phyloP scores from a whole-genome alignment of 139 green algal genomes.

The Nannochloris sp. region DNA sequence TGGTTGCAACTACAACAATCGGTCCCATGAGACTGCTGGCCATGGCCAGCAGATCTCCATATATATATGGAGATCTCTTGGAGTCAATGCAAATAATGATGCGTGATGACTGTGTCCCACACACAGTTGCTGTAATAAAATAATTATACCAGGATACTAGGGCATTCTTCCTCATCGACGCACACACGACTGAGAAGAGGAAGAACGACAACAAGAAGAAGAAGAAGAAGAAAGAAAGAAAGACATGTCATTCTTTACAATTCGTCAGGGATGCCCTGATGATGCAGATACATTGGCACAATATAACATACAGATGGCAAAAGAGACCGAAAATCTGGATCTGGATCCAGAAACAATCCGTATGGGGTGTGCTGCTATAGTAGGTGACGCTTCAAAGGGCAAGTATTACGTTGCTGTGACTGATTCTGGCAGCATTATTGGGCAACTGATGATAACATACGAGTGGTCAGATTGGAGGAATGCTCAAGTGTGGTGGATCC shows the following conservation, averaged over 20 bases:
- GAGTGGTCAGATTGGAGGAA: conserved; percentile 29
- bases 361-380: conserved; percentile 3
- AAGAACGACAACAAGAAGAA: too few species aligned
- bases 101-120: too few species aligned
- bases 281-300: conserved; percentile 4
- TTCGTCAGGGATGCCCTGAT: neutral
- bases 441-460: conserved; percentile 17
- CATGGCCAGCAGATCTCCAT: too few species aligned
- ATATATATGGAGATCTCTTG: too few species aligned
- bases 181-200: too few species aligned
- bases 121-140: too few species aligned
- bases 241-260: neutral
- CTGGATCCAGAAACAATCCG: conserved; percentile 12
- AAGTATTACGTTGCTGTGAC: conserved; percentile 18
- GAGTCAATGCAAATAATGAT: too few species aligned
- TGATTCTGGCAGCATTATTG: neutral
- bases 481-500: conserved; percentile 18
- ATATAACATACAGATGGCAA: conserved; percentile 16
- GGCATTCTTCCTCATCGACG: too few species aligned
- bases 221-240: too few species aligned
- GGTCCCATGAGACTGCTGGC: too few species aligned
- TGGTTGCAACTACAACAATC: too few species aligned
- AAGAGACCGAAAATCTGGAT: conserved; percentile 16
- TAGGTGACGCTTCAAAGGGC: conserved; percentile 4
- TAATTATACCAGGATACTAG: too few species aligned